These are phyloP conservation scores for Eucalyptus globulus DNA, from an alignment of 345 rosid species.

Conservation along the genomic window DNA sequence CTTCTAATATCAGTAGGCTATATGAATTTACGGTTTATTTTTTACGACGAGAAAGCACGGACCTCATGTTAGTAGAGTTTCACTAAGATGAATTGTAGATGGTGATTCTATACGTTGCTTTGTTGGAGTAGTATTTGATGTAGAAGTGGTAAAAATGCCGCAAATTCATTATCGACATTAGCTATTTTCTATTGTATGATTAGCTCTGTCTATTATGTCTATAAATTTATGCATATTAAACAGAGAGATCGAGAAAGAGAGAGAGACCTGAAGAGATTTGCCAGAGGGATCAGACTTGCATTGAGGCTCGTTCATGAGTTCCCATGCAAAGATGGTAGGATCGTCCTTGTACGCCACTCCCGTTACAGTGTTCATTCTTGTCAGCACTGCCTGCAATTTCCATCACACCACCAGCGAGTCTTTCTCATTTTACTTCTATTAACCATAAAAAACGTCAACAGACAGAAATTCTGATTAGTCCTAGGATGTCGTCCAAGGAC, in stretches of 20 bases:
- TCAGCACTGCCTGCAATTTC: constrained; percentile 43
- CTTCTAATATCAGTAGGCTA: neutral
- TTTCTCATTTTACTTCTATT: neutral
- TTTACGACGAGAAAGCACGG: neutral
- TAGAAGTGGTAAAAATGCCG: neutral
- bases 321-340: constrained; percentile 81
- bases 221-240: neutral
- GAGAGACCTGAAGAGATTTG: constrained; percentile 32
- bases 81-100: neutral
- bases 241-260: neutral
- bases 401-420: neutral
- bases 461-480: neutral
- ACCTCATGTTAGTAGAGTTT: neutral
- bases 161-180: neutral
- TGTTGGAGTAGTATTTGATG: neutral
- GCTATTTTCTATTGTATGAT: neutral
- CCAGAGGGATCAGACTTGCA: constrained; percentile 40
- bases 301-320: constrained; percentile 82
- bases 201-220: neutral
- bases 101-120: neutral
- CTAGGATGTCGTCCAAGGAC: neutral
- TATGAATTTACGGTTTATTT: neutral
- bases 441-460: neutral
- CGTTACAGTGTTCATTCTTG: constrained; percentile 61
- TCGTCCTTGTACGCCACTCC: constrained; percentile 62